Evolutionary conservation across 345 rosid species (phyloP).

Genomic region (Lepidium aucheri): DNA sequence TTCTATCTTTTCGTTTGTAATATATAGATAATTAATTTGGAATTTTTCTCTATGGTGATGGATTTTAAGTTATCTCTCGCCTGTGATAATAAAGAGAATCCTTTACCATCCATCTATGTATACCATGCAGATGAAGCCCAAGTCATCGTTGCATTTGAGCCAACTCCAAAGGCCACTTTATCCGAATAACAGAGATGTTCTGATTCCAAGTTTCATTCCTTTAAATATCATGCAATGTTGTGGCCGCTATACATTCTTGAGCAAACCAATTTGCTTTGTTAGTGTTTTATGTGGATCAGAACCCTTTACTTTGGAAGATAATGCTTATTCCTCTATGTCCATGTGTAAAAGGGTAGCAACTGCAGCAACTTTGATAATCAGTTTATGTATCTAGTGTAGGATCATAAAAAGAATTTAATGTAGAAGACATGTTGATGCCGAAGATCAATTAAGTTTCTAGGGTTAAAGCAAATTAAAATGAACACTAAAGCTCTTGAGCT

Average conservation of each 20-base stretch:
- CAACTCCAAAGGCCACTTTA: neutral
- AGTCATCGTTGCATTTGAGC: too few relatives aligned
- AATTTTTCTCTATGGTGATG: neutral
- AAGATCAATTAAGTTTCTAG: too few relatives aligned
- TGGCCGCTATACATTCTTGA: neutral
- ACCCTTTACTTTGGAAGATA: neutral
- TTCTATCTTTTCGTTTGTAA: slow-evolving; percentile 17
- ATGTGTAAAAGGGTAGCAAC: too few relatives aligned
- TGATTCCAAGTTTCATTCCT: neutral
- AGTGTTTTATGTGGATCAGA: neutral
- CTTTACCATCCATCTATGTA: too few relatives aligned
- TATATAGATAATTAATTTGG: neutral
- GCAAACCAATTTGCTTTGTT: neutral
- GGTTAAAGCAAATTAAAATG: too few relatives aligned
- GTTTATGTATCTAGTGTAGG: too few relatives aligned
- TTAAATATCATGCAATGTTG: neutral
- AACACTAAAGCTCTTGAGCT: too few relatives aligned
- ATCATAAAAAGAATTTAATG: too few relatives aligned
- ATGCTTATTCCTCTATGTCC: neutral
- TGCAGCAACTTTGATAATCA: too few relatives aligned
- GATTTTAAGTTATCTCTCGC: neutral
- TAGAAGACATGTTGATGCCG: too few relatives aligned
- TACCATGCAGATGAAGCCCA: too few relatives aligned
- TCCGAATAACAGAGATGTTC: neutral
- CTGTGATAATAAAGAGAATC: neutral